Percentiles rank a stretch among this genome's conserved stretches.
phyloP scores from a whole-genome alignment of 768 basidiomycete genomes.

The Mycena sanguinolenta region DNA sequence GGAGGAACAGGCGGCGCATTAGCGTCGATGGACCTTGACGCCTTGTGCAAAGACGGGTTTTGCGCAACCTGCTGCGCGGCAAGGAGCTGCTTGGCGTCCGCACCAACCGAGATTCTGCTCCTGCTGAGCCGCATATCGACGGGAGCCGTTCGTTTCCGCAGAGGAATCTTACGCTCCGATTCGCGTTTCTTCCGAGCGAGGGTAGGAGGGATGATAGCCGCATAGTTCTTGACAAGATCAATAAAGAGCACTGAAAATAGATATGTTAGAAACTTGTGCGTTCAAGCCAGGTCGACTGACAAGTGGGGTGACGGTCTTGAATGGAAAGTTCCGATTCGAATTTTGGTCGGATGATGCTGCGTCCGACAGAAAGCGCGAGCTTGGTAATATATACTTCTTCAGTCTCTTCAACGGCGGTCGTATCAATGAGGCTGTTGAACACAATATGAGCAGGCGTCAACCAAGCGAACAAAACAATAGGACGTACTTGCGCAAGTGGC shows the following conservation, averaged over 20 bases:
- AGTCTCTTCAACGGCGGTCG: slow-evolving; percentile 77
- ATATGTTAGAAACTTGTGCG: slow-evolving; percentile 7
- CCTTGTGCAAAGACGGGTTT: slow-evolving; percentile 58
- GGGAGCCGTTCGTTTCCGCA: slow-evolving; percentile 88
- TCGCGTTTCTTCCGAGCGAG: slow-evolving; percentile 90
- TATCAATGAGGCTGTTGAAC: slow-evolving; percentile 70
- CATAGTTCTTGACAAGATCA: slow-evolving; percentile 85
- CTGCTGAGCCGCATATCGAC: slow-evolving; percentile 92
- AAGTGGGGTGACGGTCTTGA: slow-evolving; percentile 89
- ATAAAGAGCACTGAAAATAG: slow-evolving; percentile 79
- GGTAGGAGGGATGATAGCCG: slow-evolving; percentile 81
- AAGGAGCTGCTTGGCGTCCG: slow-evolving; percentile 78
- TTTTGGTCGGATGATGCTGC: slow-evolving; percentile 91
- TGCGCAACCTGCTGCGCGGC: slow-evolving; percentile 77
- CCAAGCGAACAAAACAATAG: slow-evolving; percentile 5
- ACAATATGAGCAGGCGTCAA: slow-evolving; percentile 15
- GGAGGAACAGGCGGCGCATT: slow-evolving; percentile 40
- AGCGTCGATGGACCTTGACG: slow-evolving; percentile 50
- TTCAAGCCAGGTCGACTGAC: slow-evolving; percentile 54
- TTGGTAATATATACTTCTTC: slow-evolving; percentile 89
- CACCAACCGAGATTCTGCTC: slow-evolving; percentile 78
- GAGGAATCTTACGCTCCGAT: slow-evolving; percentile 85
- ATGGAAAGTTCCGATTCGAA: slow-evolving; percentile 87
- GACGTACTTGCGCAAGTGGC: slow-evolving; percentile 80
- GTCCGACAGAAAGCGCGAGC: slow-evolving; percentile 87